phyloP scores from a whole-genome alignment of 2,329 filamentous ascomycete genomes.

The Fusarium albosuccineum region DNA sequence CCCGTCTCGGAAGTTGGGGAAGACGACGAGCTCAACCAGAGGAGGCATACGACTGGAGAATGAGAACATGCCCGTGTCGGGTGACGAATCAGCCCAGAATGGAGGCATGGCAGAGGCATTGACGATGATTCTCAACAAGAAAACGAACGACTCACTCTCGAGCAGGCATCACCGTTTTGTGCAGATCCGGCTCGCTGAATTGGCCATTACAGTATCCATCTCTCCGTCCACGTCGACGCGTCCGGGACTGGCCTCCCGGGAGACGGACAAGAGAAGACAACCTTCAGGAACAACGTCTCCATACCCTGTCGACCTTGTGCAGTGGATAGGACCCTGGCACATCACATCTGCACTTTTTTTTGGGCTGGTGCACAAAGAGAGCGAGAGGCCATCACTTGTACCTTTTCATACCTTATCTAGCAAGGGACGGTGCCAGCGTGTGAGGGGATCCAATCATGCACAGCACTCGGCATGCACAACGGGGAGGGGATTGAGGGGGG shows the following conservation, averaged over 20 bases:
- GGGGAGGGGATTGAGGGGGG: conserved; percentile 36
- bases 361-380: conserved; percentile 35
- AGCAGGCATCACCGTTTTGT: conserved; percentile 6
- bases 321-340: conserved; percentile 35
- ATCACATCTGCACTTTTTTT: conserved; percentile 36
- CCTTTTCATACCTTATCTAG: conserved; percentile 40
- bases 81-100: conserved; percentile 49
- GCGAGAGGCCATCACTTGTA: conserved; percentile 13
- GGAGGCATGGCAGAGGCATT: conserved; percentile 27
- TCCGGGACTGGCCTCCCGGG: conserved; percentile 23
- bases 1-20: conserved; percentile 43
- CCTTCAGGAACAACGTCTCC: conserved; percentile 36
- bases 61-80: conserved; percentile 41
- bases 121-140: conserved; percentile 34
- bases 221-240: conserved; percentile 22
- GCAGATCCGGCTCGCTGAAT: conserved; percentile 17
- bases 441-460: conserved; percentile 38
- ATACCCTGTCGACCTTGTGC: conserved; percentile 34
- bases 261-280: conserved; percentile 1
- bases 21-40: conserved; percentile 35
- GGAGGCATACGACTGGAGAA: conserved; percentile 40
- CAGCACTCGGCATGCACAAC: conserved; percentile 36
- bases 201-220: conserved; percentile 3
- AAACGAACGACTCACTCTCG: conserved; percentile 34
- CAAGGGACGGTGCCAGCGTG: conserved; percentile 26